A percentile compares a stretch with the other conserved stretches of the same genome.
Conservation (phyloP, 2,329 filamentous ascomycete genomes). For the Blastomyces parvus region DNA sequence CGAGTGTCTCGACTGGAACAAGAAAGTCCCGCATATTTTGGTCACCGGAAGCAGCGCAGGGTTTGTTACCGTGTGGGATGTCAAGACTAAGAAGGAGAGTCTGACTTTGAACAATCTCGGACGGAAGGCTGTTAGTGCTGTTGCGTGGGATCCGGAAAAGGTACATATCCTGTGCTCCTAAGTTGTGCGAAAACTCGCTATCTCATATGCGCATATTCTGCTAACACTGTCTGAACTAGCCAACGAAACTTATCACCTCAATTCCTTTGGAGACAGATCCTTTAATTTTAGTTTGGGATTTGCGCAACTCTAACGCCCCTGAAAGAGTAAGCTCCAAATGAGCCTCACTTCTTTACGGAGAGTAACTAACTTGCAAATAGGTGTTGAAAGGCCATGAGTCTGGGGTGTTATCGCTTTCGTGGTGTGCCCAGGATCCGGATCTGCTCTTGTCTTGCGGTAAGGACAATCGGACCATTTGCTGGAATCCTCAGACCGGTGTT, state of each 20-base stretch:
- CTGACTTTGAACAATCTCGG: conserved; percentile 83
- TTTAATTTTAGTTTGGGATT: conserved; percentile 84
- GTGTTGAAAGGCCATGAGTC: conserved; percentile 87
- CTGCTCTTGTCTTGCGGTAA: conserved; percentile 89
- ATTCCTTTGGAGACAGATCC: conserved; percentile 83
- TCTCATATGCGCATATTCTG: not conserved
- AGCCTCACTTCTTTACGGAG: not conserved
- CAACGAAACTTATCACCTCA: conserved; percentile 87
- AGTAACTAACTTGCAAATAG: conserved; percentile 32
- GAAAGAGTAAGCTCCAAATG: conserved; percentile 45
- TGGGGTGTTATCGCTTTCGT: conserved; percentile 85
- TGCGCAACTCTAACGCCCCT: conserved; percentile 90
- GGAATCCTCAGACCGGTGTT: conserved; percentile 90
- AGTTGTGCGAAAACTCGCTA: not conserved
- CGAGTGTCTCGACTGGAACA: conserved; percentile 96
- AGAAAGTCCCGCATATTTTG: conserved; percentile 91
- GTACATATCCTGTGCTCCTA: conserved; percentile 26
- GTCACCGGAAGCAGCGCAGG: conserved; percentile 88
- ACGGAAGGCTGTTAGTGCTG: conserved; percentile 85
- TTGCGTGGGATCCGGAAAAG: conserved; percentile 94
- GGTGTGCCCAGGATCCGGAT: conserved; percentile 86
- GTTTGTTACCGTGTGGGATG: conserved; percentile 96
- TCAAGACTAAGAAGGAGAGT: conserved; percentile 96
- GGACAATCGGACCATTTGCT: conserved; percentile 88
- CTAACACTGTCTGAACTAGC: conserved; percentile 26